Conservation (phyloP, 495 filamentous ascomycete species). For the Trichocladium antarcticum region DNA sequence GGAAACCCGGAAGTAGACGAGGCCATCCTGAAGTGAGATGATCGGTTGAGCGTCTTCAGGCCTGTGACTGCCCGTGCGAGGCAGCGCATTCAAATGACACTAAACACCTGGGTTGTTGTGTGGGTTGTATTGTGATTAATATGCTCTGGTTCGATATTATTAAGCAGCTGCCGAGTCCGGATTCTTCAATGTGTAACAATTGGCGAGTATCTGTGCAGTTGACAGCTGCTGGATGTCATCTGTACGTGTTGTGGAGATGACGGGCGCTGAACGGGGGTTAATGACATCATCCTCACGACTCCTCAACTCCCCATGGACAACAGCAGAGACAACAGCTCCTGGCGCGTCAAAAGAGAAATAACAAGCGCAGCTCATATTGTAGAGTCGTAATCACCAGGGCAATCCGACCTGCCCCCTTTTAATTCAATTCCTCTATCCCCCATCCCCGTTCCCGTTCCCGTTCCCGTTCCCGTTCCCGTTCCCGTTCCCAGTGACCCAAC, state of each 20-base stretch:
- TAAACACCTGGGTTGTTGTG: not conserved
- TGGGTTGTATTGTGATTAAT: too few species aligned
- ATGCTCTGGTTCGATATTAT: too few species aligned
- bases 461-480: too few species aligned
- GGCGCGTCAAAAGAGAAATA: too few species aligned
- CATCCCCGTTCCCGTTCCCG: too few species aligned
- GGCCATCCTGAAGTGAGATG: conserved; percentile 41
- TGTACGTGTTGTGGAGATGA: too few species aligned
- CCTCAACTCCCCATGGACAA: too few species aligned
- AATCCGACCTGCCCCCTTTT: not conserved
- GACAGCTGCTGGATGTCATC: too few species aligned
- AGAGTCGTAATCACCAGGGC: not conserved
- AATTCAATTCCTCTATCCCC: not conserved
- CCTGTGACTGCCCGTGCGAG: not conserved
- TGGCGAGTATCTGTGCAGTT: not conserved
- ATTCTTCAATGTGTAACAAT: not conserved
- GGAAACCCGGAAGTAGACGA: conserved; percentile 34
- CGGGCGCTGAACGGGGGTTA: not conserved
- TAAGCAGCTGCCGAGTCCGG: not conserved
- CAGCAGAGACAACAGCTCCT: too few species aligned
- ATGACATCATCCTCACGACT: not conserved
- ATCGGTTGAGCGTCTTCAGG: not conserved
- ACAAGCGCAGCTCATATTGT: too few species aligned
- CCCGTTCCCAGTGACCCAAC: too few species aligned
- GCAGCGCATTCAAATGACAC: not conserved